Conservation (phyloP, 768 basidiomycete genomes). For the Psilocybe subaeruginosa region DNA sequence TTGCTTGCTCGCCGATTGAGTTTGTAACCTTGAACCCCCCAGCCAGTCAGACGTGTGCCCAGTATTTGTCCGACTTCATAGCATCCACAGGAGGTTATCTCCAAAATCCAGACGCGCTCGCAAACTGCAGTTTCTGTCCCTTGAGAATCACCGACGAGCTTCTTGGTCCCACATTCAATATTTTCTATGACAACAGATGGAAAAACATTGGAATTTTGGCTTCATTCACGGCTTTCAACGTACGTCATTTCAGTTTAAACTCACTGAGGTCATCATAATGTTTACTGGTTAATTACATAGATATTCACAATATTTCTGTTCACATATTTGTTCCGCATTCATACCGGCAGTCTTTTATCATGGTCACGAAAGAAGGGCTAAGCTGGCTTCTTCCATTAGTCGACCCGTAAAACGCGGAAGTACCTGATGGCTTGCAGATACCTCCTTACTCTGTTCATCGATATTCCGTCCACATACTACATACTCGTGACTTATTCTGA, state of each 20-base stretch:
- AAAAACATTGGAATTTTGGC: slow-evolving; percentile 53
- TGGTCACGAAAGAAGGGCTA: background rate
- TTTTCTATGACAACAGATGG: slow-evolving; percentile 55
- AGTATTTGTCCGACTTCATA: slow-evolving; percentile 55
- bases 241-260: slow-evolving; percentile 14
- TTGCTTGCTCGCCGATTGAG: slow-evolving; percentile 55
- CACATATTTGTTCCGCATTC: background rate
- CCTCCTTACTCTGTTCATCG: no score
- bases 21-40: slow-evolving; percentile 54
- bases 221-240: slow-evolving; percentile 50
- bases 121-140: slow-evolving; percentile 59
- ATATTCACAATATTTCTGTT: background rate
- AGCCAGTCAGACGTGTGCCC: slow-evolving; percentile 49
- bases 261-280: background rate
- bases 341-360: background rate
- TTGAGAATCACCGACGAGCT: slow-evolving; percentile 58
- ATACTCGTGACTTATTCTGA: no score
- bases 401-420: no score
- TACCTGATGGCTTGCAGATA: no score
- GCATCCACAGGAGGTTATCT: slow-evolving; percentile 54
- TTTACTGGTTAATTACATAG: background rate
- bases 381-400: no score
- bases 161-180: slow-evolving; percentile 50
- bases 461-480: no score
- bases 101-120: slow-evolving; percentile 48